Percentiles rank a stretch among this genome's conserved stretches.
Conservation (phyloP, 352 stramenopile genomes). For the Globisporangium apiculatum region DNA sequence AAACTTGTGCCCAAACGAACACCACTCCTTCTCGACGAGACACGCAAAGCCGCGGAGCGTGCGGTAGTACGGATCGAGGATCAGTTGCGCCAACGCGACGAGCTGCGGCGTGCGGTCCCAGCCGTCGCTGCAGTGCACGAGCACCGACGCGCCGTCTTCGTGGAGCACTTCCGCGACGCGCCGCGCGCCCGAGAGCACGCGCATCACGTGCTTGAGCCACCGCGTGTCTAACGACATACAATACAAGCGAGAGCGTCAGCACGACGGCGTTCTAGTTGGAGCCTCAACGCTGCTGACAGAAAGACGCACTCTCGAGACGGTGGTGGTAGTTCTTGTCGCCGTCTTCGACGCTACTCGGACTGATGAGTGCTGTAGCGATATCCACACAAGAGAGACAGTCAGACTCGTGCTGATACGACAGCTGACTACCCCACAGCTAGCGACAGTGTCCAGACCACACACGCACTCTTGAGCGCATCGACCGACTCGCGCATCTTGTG, state of each 20-base stretch:
- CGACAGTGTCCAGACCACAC: neutral
- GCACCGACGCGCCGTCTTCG: conserved; percentile 72
- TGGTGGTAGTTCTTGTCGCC: conserved; percentile 87
- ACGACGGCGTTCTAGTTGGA: too few species aligned
- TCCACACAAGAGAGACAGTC: neutral
- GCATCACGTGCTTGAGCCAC: conserved; percentile 96
- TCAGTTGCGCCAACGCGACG: conserved; percentile 71
- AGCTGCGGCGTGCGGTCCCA: conserved; percentile 86
- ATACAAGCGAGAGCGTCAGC: neutral
- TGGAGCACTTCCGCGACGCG: conserved; percentile 78
- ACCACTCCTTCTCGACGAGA: conserved; percentile 85
- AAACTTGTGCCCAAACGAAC: conserved; percentile 89
- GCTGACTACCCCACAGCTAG: neutral
- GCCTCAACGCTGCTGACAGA: too few species aligned
- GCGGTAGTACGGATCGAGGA: conserved; percentile 83
- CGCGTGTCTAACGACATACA: conserved; percentile 67
- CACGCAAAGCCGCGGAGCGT: conserved; percentile 80
- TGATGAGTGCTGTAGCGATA: conserved; percentile 50
- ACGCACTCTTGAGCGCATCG: conserved; percentile 72
- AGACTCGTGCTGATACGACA: neutral
- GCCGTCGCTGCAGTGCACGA: conserved; percentile 85
- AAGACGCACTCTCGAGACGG: conserved; percentile 64
- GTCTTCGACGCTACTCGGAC: conserved; percentile 74
- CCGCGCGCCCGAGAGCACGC: conserved; percentile 62
- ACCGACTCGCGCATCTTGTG: conserved; percentile 97